These are phyloP conservation scores for Epichloe sibirici DNA, from an alignment of 2,329 filamentous ascomycete species.

Conservation along the genomic window DNA sequence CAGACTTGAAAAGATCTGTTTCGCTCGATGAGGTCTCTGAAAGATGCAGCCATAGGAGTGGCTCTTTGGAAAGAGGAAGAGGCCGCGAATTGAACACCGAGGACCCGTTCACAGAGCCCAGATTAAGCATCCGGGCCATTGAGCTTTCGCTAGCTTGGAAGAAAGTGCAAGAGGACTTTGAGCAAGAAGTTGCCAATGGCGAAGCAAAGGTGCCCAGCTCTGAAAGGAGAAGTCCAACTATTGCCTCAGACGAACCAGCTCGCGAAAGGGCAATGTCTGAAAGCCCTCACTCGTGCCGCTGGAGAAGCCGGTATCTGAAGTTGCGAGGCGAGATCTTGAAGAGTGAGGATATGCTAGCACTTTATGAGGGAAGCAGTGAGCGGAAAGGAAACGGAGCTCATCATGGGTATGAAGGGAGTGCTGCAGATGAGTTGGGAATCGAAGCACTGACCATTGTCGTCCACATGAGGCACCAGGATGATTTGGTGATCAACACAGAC, in stretches of 20 bases:
- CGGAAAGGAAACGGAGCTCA: conserved; percentile 4
- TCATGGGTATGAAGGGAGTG: not conserved
- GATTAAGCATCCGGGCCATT: conserved; percentile 16
- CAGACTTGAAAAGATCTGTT: not conserved
- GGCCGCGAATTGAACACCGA: conserved; percentile 1
- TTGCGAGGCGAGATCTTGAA: conserved; percentile 29
- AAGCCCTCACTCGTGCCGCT: conserved; percentile 26
- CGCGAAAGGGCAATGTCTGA: not conserved
- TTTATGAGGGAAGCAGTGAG: conserved; percentile 7
- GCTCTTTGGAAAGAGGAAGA: not conserved
- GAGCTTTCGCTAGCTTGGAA: conserved; percentile 16
- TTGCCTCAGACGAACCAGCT: not conserved
- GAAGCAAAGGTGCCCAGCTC: not conserved
- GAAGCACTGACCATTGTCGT: conserved; percentile 39
- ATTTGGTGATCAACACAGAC: conserved; percentile 40
- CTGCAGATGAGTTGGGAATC: conserved; percentile 26
- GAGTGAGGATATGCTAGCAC: conserved; percentile 27
- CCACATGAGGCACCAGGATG: conserved; percentile 36
- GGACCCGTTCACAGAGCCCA: conserved; percentile 8
- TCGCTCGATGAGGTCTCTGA: not conserved
- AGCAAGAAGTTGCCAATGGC: conserved; percentile 3
- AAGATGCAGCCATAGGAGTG: conserved; percentile 2
- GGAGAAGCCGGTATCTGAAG: conserved; percentile 29
- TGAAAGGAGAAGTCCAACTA: not conserved
- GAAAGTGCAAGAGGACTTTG: conserved; percentile 10